Percentiles rank a stretch among this genome's conserved stretches.
Conservation (phyloP, 345 rosid genomes). For the Eutrema japonicum region DNA sequence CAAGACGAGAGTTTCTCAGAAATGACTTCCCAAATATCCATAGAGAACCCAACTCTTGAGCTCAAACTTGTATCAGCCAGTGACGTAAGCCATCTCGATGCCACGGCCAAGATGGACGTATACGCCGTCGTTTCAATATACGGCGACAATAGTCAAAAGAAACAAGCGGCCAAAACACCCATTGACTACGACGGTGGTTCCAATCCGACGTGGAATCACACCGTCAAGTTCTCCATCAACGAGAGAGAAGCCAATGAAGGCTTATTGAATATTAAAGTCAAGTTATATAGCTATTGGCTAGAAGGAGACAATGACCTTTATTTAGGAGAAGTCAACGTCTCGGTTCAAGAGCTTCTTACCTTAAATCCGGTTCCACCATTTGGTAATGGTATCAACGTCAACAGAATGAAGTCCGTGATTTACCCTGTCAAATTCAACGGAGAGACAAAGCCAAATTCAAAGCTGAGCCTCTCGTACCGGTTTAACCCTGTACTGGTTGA, state of each 20-base stretch:
- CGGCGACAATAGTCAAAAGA: constrained; percentile 41
- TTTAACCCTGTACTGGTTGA: constrained; percentile 44
- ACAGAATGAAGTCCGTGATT: constrained; percentile 44
- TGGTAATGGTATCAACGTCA: constrained; percentile 36
- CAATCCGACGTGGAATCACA: constrained; percentile 73
- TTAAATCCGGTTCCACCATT: constrained; percentile 32
- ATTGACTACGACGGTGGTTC: constrained; percentile 55
- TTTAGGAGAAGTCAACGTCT: constrained; percentile 65
- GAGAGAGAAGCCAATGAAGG: constrained; percentile 53
- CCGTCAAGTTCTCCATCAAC: constrained; percentile 56
- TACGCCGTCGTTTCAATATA: constrained; percentile 63
- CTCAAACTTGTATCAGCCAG: constrained; percentile 66
- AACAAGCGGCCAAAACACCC: constrained; percentile 55
- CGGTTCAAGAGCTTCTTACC: constrained; percentile 62
- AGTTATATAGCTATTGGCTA: constrained; percentile 63
- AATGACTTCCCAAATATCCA: constrained; percentile 34
- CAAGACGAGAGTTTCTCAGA: not conserved
- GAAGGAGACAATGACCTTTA: constrained; percentile 58
- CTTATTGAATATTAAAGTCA: constrained; percentile 47
- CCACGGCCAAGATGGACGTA: constrained; percentile 63
- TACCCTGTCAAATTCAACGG: constrained; percentile 45
- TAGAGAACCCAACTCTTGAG: constrained; percentile 58
- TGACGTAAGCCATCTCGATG: constrained; percentile 56
- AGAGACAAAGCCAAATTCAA: not conserved
- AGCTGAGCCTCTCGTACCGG: constrained; percentile 55